Percentiles rank a stretch among this genome's conserved stretches.
These are phyloP conservation scores for Sugiyamaella paludigena DNA, from an alignment of 1,139 yeast species.

Conservation along the genomic window DNA sequence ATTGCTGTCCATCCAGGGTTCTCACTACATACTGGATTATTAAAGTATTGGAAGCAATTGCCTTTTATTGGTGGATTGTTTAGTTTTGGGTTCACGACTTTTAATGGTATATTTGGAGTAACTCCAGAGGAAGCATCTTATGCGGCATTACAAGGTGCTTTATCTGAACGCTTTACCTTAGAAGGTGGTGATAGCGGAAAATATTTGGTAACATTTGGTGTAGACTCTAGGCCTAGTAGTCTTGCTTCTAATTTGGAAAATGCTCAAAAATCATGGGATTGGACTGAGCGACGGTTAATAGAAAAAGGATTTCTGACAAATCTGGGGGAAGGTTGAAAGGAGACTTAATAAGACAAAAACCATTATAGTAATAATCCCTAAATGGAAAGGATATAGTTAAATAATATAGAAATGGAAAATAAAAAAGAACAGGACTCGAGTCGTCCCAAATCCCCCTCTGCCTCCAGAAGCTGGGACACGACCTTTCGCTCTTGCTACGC, in stretches of 20 bases:
- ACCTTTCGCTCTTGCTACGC: no score
- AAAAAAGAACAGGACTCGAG: no score
- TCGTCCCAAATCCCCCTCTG: no score
- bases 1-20: conserved; percentile 83
- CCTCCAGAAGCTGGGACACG: no score
- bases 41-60: conserved; percentile 72
- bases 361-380: no score
- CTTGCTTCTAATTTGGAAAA: conserved; percentile 59
- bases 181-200: conserved; percentile 62
- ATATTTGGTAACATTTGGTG: conserved; percentile 62
- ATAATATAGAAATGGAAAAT: no score
- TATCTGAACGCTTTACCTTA: conserved; percentile 51
- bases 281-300: conserved; percentile 67
- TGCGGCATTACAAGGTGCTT: conserved; percentile 63
- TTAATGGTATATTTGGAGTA: conserved; percentile 69
- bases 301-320: conserved; percentile 42
- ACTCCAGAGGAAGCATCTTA: conserved; percentile 68
- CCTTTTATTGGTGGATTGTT: conserved; percentile 71
- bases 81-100: conserved; percentile 65
- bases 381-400: no score
- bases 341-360: no score
- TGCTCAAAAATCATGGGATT: conserved; percentile 77
- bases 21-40: conserved; percentile 73
- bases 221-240: conserved; percentile 51
- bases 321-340: no score